Base-by-base conservation (phyloP, 768 basidiomycete species). In the Strobilomyces echinocephalus region DNA sequence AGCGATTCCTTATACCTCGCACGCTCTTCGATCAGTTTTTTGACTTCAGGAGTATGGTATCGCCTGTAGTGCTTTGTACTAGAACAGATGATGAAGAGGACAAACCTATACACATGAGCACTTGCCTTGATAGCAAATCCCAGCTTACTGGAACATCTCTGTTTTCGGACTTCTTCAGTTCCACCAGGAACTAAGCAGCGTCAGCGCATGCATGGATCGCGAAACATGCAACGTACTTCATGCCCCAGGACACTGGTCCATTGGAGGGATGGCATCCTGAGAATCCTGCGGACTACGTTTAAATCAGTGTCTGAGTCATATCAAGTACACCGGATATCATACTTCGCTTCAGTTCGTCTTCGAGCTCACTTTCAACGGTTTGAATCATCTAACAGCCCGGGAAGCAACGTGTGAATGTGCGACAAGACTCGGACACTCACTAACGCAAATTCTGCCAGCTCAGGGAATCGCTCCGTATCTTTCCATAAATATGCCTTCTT, bases 1-100 rank as follows among this genome's bases (percentile, higher is more conserved):
- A 91, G 79, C 12, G 74, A 80, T 69, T 97, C 93, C 58, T 80
- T 79, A 56, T 81, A 84, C 63, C 85, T 88, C 39, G 87, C 82
- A 38, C 84, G 80, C 63, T 93, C 85, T 54, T 85, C 76, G 1
- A 91, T 67, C 60, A 87, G 81, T 34, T 61, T 64, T 53, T 73
- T 76, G 30, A 87, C 79, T 20, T 76, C 74, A 1, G 92, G 89
- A 0, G 93, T 83, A 43, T 87, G 86, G 65, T 89, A 95, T 21
- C 95, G 79, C 49, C 82, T 78, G 16, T 78, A 69, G 36, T 71
- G 70, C 68, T 85, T 94, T 2, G 91, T 97, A 43, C 89, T 91
- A 53, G 38, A 39, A 47, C 33, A 31, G 31, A 56, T 20, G 30
- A 52, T 56, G 21, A 53, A 41, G n/a, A 38, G 39, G 18, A 46